Conservation (phyloP, 352 stramenopile genomes). For the Phytopythium sindhum region DNA sequence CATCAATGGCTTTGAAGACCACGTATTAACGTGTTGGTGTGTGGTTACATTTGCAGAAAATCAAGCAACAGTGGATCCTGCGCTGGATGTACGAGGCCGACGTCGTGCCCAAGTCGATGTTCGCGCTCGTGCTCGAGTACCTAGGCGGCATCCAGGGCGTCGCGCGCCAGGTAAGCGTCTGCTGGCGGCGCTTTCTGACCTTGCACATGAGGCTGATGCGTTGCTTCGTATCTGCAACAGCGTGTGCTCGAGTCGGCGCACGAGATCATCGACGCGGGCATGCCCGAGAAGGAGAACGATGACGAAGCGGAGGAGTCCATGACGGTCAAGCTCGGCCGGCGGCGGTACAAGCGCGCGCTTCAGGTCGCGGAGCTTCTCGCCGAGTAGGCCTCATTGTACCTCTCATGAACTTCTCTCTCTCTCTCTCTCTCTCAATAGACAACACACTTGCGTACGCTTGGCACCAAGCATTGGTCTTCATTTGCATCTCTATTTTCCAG, state of each 20-base stretch:
- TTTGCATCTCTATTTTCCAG: not conserved
- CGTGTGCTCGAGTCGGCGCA: constrained; percentile 69
- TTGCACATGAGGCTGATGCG: not conserved
- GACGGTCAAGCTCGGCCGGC: constrained; percentile 48
- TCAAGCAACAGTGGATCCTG: constrained; percentile 81
- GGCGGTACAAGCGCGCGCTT: constrained; percentile 77
- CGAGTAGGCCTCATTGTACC: constrained; percentile 15
- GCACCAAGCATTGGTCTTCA: not conserved
- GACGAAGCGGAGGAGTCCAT: constrained; percentile 49
- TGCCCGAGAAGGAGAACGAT: constrained; percentile 45
- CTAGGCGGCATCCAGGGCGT: constrained; percentile 64
- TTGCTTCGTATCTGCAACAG: constrained; percentile 16
- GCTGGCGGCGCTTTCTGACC: not conserved
- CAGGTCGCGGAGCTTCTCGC: constrained; percentile 72
- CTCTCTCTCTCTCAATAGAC: no score
- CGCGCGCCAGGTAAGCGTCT: constrained; percentile 40
- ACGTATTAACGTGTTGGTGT: constrained; percentile 3
- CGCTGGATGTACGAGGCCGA: constrained; percentile 82
- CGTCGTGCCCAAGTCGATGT: constrained; percentile 79
- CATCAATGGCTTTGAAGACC: not conserved
- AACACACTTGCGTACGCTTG: not conserved
- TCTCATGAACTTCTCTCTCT: not conserved
- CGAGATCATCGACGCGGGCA: constrained; percentile 63
- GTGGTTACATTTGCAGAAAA: constrained; percentile 43
- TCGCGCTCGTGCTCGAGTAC: constrained; percentile 70